phyloP scores from a whole-genome alignment of 192 early-diverging fungal species.

The Pilobolus umbonatus region DNA sequence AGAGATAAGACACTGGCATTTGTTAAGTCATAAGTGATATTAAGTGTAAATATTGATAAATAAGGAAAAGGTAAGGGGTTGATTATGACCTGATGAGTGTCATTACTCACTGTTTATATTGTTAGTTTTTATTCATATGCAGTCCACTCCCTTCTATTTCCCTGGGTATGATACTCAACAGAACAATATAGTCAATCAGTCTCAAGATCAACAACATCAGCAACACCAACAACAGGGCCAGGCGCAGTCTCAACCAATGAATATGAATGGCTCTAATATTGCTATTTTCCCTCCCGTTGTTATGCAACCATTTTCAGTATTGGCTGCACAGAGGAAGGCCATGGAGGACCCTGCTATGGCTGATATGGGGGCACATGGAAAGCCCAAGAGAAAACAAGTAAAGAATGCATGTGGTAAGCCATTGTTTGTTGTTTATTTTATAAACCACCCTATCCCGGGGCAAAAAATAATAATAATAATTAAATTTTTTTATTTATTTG shows the following conservation, averaged over 20 bases:
- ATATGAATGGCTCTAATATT: slow-evolving; percentile 1
- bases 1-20: not conserved
- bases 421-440: too few species aligned
- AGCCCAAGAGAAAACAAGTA: slow-evolving; percentile 62
- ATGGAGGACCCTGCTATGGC: slow-evolving; percentile 34
- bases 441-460: too few species aligned
- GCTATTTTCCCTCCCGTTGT: not conserved
- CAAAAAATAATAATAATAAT: not conserved
- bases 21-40: not conserved
- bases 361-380: slow-evolving; percentile 14
- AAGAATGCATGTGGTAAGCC: slow-evolving; percentile 84
- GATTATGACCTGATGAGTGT: too few species aligned
- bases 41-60: not conserved
- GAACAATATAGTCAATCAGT: not conserved
- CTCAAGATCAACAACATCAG: slow-evolving; percentile 5
- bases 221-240: not conserved
- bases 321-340: slow-evolving; percentile 5
- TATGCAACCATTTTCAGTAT: slow-evolving; percentile 8
- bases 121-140: too few species aligned
- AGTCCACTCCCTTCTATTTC: slow-evolving; percentile 3
- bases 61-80: not conserved
- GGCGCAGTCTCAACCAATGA: not conserved
- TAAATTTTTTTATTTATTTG: not conserved
- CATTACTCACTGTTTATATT: too few species aligned
- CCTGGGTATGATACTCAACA: slow-evolving; percentile 14